Conservation (phyloP, 2,329 filamentous ascomycete species). For the Rhynchosporium secalis region DNA sequence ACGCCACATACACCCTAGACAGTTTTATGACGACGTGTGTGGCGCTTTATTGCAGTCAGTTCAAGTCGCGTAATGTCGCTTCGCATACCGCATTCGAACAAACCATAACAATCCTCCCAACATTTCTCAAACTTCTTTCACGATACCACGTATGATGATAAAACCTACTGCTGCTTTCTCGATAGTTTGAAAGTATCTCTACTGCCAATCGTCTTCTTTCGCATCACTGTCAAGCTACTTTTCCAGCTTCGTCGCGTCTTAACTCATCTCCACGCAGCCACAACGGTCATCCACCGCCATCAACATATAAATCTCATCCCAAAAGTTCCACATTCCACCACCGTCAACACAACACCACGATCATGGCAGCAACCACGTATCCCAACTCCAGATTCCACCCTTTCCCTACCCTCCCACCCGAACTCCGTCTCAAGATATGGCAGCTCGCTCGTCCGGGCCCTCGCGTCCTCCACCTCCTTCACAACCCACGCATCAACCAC, state of each 20-base stretch:
- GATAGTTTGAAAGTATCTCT: too few relatives aligned
- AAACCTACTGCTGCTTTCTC: too few relatives aligned
- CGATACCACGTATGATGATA: too few relatives aligned
- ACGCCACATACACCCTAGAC: too few relatives aligned
- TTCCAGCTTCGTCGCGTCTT: background rate
- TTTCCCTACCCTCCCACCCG: background rate
- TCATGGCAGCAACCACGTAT: background rate
- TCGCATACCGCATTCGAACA: too few relatives aligned
- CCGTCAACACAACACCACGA: background rate
- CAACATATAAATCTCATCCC: background rate
- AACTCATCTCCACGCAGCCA: background rate
- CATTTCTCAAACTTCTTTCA: too few relatives aligned
- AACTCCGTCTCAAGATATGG: slow-evolving; percentile 7
- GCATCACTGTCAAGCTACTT: background rate
- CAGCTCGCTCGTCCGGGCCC: background rate
- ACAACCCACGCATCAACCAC: background rate
- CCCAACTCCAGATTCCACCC: background rate
- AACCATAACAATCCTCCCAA: too few relatives aligned
- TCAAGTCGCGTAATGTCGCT: too few relatives aligned
- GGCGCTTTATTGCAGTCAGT: too few relatives aligned
- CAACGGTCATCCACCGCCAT: background rate
- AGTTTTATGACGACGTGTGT: too few relatives aligned
- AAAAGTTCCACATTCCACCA: background rate
- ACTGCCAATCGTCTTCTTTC: too few relatives aligned
- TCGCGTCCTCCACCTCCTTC: background rate